phyloP scores from a whole-genome alignment of 2,329 filamentous ascomycete genomes.

The Calonectria naviculata region DNA sequence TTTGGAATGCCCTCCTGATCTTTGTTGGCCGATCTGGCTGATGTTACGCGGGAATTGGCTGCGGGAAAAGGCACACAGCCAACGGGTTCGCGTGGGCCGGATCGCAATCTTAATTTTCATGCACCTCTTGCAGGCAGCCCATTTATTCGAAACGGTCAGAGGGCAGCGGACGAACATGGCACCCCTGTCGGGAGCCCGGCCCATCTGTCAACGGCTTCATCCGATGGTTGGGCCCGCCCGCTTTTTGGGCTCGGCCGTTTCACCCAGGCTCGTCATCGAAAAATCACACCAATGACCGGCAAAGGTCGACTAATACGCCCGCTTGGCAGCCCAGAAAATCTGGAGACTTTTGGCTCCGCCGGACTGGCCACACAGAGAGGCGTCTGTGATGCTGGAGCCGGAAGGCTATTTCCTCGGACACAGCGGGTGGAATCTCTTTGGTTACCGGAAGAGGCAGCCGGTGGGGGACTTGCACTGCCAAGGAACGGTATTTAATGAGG shows the following conservation, averaged over 20 bases:
- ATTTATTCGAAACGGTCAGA: neutral
- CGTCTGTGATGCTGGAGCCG: neutral
- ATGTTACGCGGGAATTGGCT: neutral
- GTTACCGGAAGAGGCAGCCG: neutral
- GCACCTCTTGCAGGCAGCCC: neutral
- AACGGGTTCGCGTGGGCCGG: neutral
- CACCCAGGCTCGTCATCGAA: neutral
- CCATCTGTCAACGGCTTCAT: conserved; percentile 2
- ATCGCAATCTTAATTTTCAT: neutral
- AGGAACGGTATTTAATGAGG: neutral
- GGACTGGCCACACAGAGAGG: neutral
- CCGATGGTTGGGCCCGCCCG: conserved; percentile 1
- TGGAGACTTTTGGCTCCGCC: neutral
- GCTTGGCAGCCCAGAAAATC: neutral
- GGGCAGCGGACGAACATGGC: neutral
- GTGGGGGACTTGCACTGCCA: neutral
- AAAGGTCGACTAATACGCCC: no score
- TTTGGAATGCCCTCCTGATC: neutral
- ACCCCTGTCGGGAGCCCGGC: neutral
- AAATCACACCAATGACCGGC: neutral
- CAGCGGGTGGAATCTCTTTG: neutral
- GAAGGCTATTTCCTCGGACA: neutral
- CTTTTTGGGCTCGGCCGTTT: neutral
- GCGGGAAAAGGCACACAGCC: neutral
- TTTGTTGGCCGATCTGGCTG: neutral